Base-by-base conservation (phyloP, 352 stramenopile genomes). In the Peronospora farinosa region DNA sequence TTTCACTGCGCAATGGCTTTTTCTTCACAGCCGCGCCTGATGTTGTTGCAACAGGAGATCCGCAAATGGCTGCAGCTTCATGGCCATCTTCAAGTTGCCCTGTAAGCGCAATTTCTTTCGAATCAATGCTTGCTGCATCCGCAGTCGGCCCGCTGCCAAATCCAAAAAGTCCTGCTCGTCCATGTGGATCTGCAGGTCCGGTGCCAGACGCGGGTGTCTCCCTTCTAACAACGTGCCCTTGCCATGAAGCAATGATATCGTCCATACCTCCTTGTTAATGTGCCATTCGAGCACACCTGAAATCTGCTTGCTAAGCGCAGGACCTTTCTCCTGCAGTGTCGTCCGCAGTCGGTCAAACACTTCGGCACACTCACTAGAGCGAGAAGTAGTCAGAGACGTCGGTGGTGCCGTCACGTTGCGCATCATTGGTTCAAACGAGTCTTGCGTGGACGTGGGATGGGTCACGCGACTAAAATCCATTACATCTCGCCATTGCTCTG, bases 341-440 rank as follows among this genome's bases (percentile, higher is more conserved):
- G 40, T 30, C 45, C 70, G 69, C 42, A 88, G 50, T 3, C 70
- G 69, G 33, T 72, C 60, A 27, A 88, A 88, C 21, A 81, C 72
- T 25, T 81, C 70, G 6, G 60, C 60, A n/a, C 74, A 83, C 44
- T 82, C 66, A 19, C 57, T 67, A 11, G 74, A 81, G 27, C 67
- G 67, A 23, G 72, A 67, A 10, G 77, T 88, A 46, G 62, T 73
- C 16, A 88, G 54, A 13, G 72, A 81, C 15, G 69, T 70, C 0
- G 77, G 70, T 3, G 77, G 51, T 7, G 73, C 68, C 21, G 51
- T 67, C 35, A 74, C 69, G 51, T 88, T 88, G 45, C 72, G 72
- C 66, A 88, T 84, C 69, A 88, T 88, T 12, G 77, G 74, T 47
- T 82, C 74, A 31, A 88, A 88, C 39, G 72, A 80, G 46, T 88